Percentiles rank a stretch among this genome's conserved stretches.
Conservation (phyloP, 768 basidiomycete species). For the Tephrocybe sp. region DNA sequence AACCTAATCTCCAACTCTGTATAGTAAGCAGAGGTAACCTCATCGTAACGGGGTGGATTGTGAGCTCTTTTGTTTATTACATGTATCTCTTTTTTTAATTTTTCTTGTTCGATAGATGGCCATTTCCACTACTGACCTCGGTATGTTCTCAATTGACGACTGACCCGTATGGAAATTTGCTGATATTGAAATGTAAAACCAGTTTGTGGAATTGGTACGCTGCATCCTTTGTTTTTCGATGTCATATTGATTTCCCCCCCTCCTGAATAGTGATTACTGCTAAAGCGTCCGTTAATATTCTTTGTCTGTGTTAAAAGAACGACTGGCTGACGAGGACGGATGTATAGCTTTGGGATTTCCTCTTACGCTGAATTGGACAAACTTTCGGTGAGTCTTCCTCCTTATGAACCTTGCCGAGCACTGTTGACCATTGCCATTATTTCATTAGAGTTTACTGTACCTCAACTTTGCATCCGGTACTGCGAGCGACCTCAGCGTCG, state of each 20-base stretch:
- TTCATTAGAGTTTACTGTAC: conserved; percentile 49
- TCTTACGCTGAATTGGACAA: conserved; percentile 35
- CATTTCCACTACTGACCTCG: conserved; percentile 42
- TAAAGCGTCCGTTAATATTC: conserved; percentile 40
- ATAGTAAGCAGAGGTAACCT: conserved; percentile 47
- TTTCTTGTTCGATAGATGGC: conserved; percentile 23
- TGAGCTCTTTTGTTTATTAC: conserved; percentile 32
- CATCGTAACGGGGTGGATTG: conserved; percentile 41
- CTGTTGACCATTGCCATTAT: too few species aligned
- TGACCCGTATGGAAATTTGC: too few species aligned
- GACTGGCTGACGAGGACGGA: too few species aligned
- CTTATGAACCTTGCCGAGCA: neutral
- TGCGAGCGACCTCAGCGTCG: conserved; percentile 50
- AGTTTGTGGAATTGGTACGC: conserved; percentile 39
- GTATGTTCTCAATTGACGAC: conserved; percentile 31
- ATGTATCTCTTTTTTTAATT: neutral
- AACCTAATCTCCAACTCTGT: neutral
- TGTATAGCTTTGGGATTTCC: conserved; percentile 34
- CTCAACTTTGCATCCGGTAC: conserved; percentile 49
- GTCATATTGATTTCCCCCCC: neutral
- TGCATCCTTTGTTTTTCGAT: neutral
- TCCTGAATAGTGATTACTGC: conserved; percentile 43
- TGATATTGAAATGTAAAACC: too few species aligned
- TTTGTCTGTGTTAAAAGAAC: too few species aligned
- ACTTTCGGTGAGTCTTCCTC: conserved; percentile 32